phyloP scores from a whole-genome alignment of 169 alveolate species.

The Plasmodium knowlesi region DNA sequence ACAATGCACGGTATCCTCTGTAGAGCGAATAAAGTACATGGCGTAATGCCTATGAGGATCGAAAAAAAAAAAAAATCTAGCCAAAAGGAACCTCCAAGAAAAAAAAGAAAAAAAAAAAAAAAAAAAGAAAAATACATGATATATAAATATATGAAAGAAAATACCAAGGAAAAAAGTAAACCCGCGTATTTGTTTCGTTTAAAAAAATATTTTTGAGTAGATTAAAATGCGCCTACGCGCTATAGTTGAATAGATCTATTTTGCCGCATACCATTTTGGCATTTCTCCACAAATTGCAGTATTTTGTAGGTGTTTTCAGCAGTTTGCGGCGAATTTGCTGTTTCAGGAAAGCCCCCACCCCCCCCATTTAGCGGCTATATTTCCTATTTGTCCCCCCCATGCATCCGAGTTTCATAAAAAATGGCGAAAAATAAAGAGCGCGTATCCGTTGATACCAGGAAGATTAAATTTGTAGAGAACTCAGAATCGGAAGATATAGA shows the following conservation, averaged over 20 bases:
- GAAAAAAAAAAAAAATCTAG: not conserved
- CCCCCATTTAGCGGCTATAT: not conserved
- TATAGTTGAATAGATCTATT: not conserved
- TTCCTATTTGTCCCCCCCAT: not conserved
- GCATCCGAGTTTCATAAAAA: not conserved
- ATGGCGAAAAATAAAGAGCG: constrained; percentile 33
- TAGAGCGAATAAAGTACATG: not conserved
- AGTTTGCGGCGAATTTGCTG: not conserved
- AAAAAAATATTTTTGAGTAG: not conserved
- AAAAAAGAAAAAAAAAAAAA: not conserved
- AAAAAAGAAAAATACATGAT: not conserved
- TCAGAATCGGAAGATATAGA: constrained; percentile 75
- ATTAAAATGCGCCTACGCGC: not conserved
- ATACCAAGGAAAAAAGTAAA: not conserved
- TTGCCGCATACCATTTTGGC: not conserved
- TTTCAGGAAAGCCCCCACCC: not conserved
- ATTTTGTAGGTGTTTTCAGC: no score
- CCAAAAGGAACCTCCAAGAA: not conserved
- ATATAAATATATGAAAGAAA: not conserved
- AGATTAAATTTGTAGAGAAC: constrained; percentile 46
- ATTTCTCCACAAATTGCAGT: not conserved
- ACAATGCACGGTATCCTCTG: not conserved
- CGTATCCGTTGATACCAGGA: constrained; percentile 48
- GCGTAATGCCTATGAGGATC: not conserved
- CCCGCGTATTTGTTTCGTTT: not conserved